Conservation (phyloP, 169 alveolate genomes). For the Eimeria mitis region DNA sequence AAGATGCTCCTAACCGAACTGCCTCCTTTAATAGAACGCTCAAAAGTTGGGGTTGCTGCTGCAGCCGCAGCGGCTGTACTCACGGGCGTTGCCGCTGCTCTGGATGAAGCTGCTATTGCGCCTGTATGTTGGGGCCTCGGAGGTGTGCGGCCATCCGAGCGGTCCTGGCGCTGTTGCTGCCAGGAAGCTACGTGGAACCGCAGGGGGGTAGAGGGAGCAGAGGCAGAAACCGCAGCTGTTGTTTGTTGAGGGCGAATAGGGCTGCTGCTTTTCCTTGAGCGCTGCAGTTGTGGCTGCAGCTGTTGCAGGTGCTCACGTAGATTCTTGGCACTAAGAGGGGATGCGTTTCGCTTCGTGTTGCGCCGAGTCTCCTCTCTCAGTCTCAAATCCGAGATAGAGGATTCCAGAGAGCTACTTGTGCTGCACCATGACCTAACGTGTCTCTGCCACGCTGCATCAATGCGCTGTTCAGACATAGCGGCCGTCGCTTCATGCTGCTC, state of each 20-base stretch:
- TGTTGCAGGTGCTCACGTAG: conserved; percentile 18
- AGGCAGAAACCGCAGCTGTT: not conserved
- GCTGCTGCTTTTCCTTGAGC: conserved; percentile 46
- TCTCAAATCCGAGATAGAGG: conserved; percentile 25
- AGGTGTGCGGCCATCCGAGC: conserved; percentile 7
- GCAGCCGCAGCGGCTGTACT: not conserved
- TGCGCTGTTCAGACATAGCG: not conserved
- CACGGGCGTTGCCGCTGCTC: not conserved
- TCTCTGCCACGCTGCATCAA: conserved; percentile 31
- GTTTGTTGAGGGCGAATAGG: not conserved
- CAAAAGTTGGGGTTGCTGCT: conserved; percentile 14
- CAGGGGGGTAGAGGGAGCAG: conserved; percentile 44
- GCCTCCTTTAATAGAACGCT: not conserved
- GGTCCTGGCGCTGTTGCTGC: conserved; percentile 11
- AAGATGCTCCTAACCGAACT: conserved; percentile 53
- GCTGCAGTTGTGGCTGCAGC: not conserved
- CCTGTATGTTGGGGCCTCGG: not conserved
- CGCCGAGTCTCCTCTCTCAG: conserved; percentile 73
- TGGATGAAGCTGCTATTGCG: conserved; percentile 14
- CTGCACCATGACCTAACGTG: conserved; percentile 16
- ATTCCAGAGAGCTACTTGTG: conserved; percentile 1
- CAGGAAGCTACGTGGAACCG: not conserved
- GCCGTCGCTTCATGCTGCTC: conserved; percentile 22
- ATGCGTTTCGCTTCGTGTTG: conserved; percentile 44
- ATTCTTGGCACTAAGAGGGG: conserved; percentile 53